These are phyloP conservation scores for Narthecium ossifragum DNA, from an alignment of 106 monocot genomes.

Conservation along the genomic window DNA sequence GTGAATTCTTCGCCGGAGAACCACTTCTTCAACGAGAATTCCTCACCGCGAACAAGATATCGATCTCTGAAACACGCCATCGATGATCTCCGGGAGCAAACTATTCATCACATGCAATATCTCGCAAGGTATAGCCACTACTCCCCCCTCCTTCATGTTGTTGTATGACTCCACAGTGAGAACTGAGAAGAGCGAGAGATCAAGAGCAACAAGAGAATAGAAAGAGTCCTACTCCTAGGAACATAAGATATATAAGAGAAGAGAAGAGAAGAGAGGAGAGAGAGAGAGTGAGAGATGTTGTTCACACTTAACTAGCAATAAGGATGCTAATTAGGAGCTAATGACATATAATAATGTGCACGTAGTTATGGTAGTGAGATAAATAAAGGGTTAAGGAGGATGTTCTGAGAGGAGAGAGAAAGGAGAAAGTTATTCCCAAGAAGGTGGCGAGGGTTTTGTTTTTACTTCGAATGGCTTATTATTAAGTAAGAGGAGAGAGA, in stretches of 20 bases:
- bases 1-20: neutral
- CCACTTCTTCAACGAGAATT: neutral
- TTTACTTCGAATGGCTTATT: constrained; percentile 2
- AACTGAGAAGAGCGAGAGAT: neutral
- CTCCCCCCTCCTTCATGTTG: too few species aligned
- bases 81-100: neutral
- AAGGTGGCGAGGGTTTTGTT: constrained; percentile 4
- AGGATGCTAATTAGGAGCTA: too few species aligned
- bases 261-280: neutral
- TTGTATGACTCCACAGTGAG: neutral
- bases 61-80: neutral
- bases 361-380: neutral
- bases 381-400: neutral
- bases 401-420: neutral
- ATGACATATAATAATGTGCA: neutral
- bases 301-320: too few species aligned
- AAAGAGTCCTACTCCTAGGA: too few species aligned
- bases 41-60: neutral
- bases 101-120: too few species aligned
- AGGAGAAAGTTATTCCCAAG: neutral
- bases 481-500: too few species aligned
- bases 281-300: neutral
- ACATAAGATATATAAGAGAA: neutral
- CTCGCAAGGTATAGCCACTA: neutral
- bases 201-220: neutral